A percentile compares a stretch with the other conserved stretches of the same genome.
Evolutionary conservation across 2,329 filamentous ascomycete genomes (phyloP).

Genomic region (Pleurostoma richardsiae): DNA sequence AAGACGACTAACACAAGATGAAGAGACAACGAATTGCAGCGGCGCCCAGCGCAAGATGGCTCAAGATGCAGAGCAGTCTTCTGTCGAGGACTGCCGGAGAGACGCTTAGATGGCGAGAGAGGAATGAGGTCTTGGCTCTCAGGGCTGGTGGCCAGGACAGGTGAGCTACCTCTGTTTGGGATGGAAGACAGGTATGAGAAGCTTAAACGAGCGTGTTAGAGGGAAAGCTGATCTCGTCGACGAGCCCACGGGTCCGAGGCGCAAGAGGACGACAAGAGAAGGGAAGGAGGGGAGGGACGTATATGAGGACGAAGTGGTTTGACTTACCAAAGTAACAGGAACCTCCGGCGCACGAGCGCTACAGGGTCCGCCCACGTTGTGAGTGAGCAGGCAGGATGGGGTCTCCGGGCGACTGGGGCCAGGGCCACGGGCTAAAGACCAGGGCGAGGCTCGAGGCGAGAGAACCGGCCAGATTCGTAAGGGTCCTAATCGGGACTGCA

Average conservation of each 20-base stretch:
- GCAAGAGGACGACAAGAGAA: not conserved
- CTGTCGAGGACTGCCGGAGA: no score
- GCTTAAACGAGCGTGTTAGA: no score
- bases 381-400: no score
- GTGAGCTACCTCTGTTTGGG: no score
- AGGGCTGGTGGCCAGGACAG: no score
- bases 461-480: no score
- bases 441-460: not conserved
- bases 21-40: conserved; percentile 8
- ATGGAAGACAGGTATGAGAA: no score
- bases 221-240: no score
- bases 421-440: not conserved
- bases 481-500: no score
- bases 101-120: not conserved
- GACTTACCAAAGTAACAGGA: conserved; percentile 17
- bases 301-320: conserved; percentile 14
- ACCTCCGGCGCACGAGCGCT: conserved; percentile 17
- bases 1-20: not conserved
- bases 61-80: not conserved
- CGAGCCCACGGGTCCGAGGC: no score
- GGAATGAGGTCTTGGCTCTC: not conserved
- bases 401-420: not conserved
- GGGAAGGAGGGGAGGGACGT: not conserved
- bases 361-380: conserved; percentile 3
- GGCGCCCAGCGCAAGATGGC: not conserved